These are phyloP conservation scores for Cladochytrium replicatum DNA, from an alignment of 192 early-diverging fungal genomes.

Conservation along the genomic window DNA sequence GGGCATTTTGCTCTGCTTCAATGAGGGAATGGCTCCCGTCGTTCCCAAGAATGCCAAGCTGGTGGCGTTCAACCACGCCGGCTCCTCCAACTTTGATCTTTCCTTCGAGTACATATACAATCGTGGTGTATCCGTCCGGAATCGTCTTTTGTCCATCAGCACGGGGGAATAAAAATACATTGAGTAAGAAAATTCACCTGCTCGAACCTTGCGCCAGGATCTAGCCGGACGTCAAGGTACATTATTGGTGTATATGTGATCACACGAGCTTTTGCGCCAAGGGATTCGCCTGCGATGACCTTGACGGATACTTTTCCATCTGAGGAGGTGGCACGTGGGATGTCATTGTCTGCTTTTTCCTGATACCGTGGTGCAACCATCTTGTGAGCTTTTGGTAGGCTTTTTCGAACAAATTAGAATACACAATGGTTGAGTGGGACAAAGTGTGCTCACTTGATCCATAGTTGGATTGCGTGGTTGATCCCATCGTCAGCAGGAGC, in stretches of 20 bases:
- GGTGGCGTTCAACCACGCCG: constrained; percentile 12
- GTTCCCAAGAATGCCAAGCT: constrained; percentile 31
- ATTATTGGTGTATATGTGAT: constrained; percentile 69
- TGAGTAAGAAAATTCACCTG: constrained; percentile 28
- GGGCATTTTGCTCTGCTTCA: constrained; percentile 30
- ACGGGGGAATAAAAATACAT: constrained; percentile 23
- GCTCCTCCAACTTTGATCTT: constrained; percentile 39
- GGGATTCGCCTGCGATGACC: constrained; percentile 79
- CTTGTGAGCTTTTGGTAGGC: constrained; percentile 63
- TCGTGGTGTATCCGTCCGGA: constrained; percentile 44
- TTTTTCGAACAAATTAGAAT: too few relatives aligned
- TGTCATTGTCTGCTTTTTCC: constrained; percentile 45
- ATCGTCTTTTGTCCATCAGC: constrained; percentile 28
- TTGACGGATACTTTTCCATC: constrained; percentile 51
- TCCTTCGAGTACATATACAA: constrained; percentile 54
- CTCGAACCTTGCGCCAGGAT: constrained; percentile 41
- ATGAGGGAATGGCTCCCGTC: constrained; percentile 29
- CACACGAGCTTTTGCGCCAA: constrained; percentile 57
- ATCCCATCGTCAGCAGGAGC: constrained; percentile 27
- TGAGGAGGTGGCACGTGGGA: constrained; percentile 46
- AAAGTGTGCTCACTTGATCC: too few relatives aligned
- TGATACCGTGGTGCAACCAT: constrained; percentile 47
- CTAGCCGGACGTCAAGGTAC: constrained; percentile 66
- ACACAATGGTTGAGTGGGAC: too few relatives aligned
- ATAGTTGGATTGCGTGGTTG: constrained; percentile 46